Percentiles rank a stretch among this genome's conserved stretches.
Evolutionary conservation across 805 yeast species (phyloP).

Genomic region (Komagataella kurtzmanii): DNA sequence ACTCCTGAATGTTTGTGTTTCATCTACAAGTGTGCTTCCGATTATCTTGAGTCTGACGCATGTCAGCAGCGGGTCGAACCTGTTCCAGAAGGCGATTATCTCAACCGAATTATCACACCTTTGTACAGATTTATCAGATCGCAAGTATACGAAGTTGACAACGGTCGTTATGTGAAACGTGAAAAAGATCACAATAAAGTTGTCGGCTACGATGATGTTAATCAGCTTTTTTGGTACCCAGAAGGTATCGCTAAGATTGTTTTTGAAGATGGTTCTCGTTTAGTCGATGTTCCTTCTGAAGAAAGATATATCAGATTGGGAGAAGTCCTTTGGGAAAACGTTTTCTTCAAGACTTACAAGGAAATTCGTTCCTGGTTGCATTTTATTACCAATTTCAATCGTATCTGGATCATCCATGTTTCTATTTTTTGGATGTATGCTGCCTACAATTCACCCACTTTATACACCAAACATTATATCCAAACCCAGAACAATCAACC

Average conservation of each 20-base stretch:
- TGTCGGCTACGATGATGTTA: conserved; percentile 94
- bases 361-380: conserved; percentile 98
- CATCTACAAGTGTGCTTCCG: conserved; percentile 89
- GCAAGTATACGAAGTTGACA: conserved; percentile 70
- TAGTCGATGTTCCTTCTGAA: conserved; percentile 78
- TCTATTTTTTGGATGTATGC: conserved; percentile 89
- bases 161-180: conserved; percentile 74
- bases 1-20: conserved; percentile 84
- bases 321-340: conserved; percentile 85
- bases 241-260: conserved; percentile 93
- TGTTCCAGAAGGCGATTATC: conserved; percentile 80
- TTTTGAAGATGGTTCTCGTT: conserved; percentile 83
- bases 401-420: conserved; percentile 94
- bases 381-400: conserved; percentile 85
- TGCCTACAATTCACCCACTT: conserved; percentile 83
- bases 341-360: conserved; percentile 89
- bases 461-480: conserved; percentile 77
- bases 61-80: conserved; percentile 82
- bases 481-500: conserved; percentile 82
- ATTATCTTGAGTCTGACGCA: conserved; percentile 77
- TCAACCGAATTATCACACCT: conserved; percentile 89
- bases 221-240: conserved; percentile 98
- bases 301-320: conserved; percentile 86
- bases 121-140: conserved; percentile 67
- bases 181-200: conserved; percentile 73